A percentile compares a stretch with the other conserved stretches of the same genome.
These are phyloP conservation scores for Arthrinium phaeospermum DNA, from an alignment of 2,329 filamentous ascomycete genomes.

Conservation along the genomic window DNA sequence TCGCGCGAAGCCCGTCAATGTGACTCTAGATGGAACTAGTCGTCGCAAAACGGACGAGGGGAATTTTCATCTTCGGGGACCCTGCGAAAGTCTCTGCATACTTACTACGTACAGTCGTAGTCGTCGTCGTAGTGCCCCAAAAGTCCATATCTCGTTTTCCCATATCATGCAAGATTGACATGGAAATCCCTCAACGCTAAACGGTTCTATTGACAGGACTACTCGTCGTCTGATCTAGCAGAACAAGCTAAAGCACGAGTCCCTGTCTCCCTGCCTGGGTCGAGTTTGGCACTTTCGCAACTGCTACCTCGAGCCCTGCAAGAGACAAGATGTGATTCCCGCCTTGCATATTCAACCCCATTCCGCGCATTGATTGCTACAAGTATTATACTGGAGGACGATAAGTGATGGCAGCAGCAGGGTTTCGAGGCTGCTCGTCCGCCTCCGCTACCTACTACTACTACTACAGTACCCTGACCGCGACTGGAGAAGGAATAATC, in stretches of 20 bases:
- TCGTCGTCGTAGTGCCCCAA: not conserved
- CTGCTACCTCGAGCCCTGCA: not conserved
- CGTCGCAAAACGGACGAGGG: not conserved
- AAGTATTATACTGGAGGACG: not conserved
- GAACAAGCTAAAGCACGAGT: not conserved
- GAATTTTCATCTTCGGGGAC: not conserved
- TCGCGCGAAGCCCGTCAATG: not conserved
- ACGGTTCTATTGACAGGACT: not conserved
- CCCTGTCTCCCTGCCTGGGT: not conserved
- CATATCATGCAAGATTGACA: constrained; percentile 14
- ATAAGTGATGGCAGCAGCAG: not conserved
- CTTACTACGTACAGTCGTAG: not conserved
- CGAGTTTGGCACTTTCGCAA: not conserved
- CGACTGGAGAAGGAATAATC: not conserved
- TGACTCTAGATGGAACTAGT: not conserved
- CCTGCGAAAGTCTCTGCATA: constrained; percentile 11
- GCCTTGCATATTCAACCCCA: not conserved
- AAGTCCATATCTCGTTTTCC: constrained; percentile 8
- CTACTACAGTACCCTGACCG: not conserved
- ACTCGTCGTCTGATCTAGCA: constrained; percentile 4
- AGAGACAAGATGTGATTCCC: not conserved
- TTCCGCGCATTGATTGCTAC: not conserved
- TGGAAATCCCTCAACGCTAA: constrained; percentile 14
- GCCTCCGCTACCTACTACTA: no score
- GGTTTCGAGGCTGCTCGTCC: not conserved